Conservation (phyloP, 106 monocot genomes). For the Amphibolis antarctica region DNA sequence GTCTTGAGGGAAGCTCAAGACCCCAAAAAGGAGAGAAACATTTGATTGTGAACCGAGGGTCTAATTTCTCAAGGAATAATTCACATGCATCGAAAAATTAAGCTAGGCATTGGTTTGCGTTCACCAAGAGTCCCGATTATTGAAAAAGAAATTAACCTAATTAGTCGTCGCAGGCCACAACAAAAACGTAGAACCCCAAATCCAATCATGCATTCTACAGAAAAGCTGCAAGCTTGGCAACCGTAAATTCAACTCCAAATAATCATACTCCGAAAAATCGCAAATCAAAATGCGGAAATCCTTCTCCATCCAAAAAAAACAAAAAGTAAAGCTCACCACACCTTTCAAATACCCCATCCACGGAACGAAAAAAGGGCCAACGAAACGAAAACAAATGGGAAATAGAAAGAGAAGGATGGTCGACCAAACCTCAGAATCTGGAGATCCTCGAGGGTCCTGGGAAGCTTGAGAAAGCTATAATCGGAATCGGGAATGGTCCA, state of each 20-base stretch:
- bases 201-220: background rate
- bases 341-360: background rate
- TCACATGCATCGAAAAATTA: too few relatives aligned
- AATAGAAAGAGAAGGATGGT: background rate
- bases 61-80: background rate
- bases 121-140: too few relatives aligned
- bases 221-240: too few relatives aligned
- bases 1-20: too few relatives aligned
- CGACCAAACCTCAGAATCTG: constrained; percentile 45
- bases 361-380: background rate
- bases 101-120: too few relatives aligned
- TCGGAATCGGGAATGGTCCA: constrained; percentile 78
- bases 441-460: constrained; percentile 67
- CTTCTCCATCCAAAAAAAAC: background rate
- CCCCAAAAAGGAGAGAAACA: background rate
- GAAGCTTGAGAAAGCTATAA: constrained; percentile 94
- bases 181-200: background rate
- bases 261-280: background rate
- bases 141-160: too few relatives aligned
- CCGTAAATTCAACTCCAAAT: background rate
- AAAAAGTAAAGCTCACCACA: background rate
- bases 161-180: background rate
- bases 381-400: background rate
- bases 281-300: too few relatives aligned
- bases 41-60: background rate